Base-by-base conservation (phyloP, 371 early-diverging fungal genomes). In the Dinochytrium kinnereticum region DNA sequence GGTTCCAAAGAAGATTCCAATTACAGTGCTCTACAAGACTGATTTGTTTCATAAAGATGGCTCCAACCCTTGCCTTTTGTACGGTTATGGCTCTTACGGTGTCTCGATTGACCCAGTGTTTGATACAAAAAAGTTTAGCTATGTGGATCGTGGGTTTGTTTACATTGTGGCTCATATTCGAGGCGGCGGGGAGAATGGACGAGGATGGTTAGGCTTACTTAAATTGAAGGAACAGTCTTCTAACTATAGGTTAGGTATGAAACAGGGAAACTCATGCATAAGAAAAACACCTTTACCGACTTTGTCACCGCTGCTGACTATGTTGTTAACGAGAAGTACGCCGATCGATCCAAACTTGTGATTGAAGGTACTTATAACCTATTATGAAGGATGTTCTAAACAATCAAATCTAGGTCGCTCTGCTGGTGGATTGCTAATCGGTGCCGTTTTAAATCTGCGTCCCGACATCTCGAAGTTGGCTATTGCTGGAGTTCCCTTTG, bases 361-460 rank as follows among this genome's bases (percentile, higher is more conserved):
- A 86, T 86, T 53, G 81, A 86, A 53, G 86, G 64, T 64, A 33
- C 34, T 28, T 57, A 31, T n/a, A 31, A 57, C 33, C 33, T 57
- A 24, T 26, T 40, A 19, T 37, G 7, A 15, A 49, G 17, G 37
- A 10, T 28, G 15, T 67, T 28, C 49, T 17, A 15, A 15, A 15
- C 19, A 28, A 24, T 40, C 26, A 64, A 57, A 7, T 64, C 64
- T 37, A 64, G 51, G 85, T 3, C 75, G 81, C 10, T 73, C 73
- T 28, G 86, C 86, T 13, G 86, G 86, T 15, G 86, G 86, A 15
- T 57, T 86, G 24, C 67, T 86, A 76, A 84, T 86, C 26, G 83
- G 83, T 15, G 81, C 86, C 10, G 78, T 78, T 36, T 34, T 86
- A 30, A 86, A 86, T 65, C 21, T 79, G 55, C 36, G 72, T 36